These are phyloP conservation scores for Neurospora terricola DNA, from an alignment of 495 filamentous ascomycete genomes.

Conservation along the genomic window DNA sequence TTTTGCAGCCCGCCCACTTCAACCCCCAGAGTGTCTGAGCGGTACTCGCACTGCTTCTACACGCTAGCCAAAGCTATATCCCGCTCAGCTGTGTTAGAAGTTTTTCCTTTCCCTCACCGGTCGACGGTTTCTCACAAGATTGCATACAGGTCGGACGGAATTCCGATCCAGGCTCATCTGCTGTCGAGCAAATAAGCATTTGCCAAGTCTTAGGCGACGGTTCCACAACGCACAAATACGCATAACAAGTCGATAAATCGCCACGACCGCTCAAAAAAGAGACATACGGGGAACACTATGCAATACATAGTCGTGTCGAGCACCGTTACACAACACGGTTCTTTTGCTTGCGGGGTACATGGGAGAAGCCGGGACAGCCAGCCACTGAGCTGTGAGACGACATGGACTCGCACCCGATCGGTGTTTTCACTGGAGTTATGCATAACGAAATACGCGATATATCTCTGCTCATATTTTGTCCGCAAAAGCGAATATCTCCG, in stretches of 20 bases:
- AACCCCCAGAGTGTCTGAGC: constrained; percentile 44
- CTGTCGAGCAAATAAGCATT: background rate
- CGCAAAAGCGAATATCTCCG: background rate
- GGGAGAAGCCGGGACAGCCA: background rate
- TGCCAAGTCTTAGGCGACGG: background rate
- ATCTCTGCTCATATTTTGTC: background rate
- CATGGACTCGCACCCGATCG: background rate
- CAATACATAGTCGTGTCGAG: background rate
- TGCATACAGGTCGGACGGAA: background rate
- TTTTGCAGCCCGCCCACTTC: constrained; percentile 30
- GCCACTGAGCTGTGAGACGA: background rate
- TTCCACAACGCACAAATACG: background rate
- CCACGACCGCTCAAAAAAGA: background rate
- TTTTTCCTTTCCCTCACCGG: background rate
- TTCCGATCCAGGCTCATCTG: background rate
- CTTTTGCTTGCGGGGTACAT: background rate
- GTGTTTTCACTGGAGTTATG: background rate
- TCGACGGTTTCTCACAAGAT: background rate
- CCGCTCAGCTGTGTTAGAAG: background rate
- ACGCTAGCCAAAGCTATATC: background rate
- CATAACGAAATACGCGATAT: background rate
- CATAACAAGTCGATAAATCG: background rate
- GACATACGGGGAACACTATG: background rate
- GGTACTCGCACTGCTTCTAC: background rate
- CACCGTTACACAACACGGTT: background rate